phyloP scores from a whole-genome alignment of 345 rosid species.

The Balakata baccata region DNA sequence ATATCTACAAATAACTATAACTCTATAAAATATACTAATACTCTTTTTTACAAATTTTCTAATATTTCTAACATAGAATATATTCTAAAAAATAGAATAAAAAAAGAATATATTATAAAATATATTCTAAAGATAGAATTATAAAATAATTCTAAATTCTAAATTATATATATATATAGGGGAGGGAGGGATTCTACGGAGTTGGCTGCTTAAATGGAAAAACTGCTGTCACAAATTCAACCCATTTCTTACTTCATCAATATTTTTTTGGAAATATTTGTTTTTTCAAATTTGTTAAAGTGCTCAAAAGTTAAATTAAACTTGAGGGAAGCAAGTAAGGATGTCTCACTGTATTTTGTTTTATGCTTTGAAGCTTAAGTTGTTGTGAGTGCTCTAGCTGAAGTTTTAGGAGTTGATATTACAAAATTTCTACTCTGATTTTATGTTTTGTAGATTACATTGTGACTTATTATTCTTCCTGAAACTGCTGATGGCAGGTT shows the following conservation, averaged over 20 bases:
- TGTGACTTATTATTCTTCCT: conserved; percentile 6
- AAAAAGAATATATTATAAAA: too few relatives aligned
- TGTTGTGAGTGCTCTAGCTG: background rate
- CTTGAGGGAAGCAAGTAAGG: background rate
- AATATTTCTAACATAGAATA: too few relatives aligned
- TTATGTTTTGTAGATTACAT: background rate
- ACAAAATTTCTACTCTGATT: background rate
- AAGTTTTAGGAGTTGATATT: background rate
- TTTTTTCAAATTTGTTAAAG: background rate
- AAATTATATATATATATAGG: too few relatives aligned
- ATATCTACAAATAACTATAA: too few relatives aligned
- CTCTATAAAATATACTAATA: too few relatives aligned
- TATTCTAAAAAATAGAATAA: too few relatives aligned
- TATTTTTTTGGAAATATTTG: background rate
- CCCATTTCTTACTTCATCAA: background rate
- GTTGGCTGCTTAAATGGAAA: background rate
- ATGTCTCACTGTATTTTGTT: background rate
- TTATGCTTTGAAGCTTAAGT: background rate
- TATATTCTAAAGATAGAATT: too few relatives aligned
- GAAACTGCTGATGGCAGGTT: conserved; percentile 56
- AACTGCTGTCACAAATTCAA: background rate
- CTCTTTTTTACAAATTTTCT: too few relatives aligned
- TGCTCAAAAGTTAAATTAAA: background rate
- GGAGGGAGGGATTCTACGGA: background rate
- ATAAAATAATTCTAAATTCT: too few relatives aligned